phyloP scores from a whole-genome alignment of 352 stramenopile species.

The Phytophthora sansomeana region DNA sequence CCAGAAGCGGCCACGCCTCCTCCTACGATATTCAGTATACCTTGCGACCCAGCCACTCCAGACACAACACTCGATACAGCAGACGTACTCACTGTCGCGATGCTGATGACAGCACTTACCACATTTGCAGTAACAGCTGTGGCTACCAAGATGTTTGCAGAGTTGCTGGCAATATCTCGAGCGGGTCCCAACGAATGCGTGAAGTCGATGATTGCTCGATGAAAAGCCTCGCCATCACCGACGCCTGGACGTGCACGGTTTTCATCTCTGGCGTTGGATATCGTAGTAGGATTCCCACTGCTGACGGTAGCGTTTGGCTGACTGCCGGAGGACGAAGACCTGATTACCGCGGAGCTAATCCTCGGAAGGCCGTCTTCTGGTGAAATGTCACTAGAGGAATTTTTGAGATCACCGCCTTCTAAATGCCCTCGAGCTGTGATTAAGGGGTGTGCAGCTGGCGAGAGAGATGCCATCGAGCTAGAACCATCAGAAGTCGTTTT shows the following conservation, averaged over 20 bases:
- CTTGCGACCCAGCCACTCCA: conserved; percentile 19
- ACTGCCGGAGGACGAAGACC: conserved; percentile 8
- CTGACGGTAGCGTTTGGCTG: conserved; percentile 12
- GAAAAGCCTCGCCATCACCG: conserved; percentile 25
- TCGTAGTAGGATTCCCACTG: conserved; percentile 10
- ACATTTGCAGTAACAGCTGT: conserved; percentile 63
- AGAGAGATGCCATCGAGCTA: conserved; percentile 15
- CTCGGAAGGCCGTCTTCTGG: conserved; percentile 1
- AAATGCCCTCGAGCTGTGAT: conserved; percentile 1
- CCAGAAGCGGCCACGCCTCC: too few species aligned
- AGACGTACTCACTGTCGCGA: conserved; percentile 45
- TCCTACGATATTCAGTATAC: too few species aligned
- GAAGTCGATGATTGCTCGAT: conserved; percentile 37
- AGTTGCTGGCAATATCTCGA: conserved; percentile 46
- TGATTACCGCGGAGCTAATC: conserved; percentile 9
- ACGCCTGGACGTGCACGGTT: conserved; percentile 1
- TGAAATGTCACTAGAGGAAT: conserved; percentile 9
- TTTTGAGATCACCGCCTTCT: conserved; percentile 1
- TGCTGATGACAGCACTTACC: conserved; percentile 54
- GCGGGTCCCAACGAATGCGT: conserved; percentile 34
- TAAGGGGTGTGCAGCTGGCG: conserved; percentile 14
- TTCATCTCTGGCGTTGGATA: conserved; percentile 13
- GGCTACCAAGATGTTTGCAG: conserved; percentile 62
- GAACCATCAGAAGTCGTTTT: conserved; percentile 4
- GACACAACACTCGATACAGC: conserved; percentile 34